A percentile compares a stretch with the other conserved stretches of the same genome.
phyloP scores from a whole-genome alignment of 345 rosid genomes.

The Eutrema heterophyllum region DNA sequence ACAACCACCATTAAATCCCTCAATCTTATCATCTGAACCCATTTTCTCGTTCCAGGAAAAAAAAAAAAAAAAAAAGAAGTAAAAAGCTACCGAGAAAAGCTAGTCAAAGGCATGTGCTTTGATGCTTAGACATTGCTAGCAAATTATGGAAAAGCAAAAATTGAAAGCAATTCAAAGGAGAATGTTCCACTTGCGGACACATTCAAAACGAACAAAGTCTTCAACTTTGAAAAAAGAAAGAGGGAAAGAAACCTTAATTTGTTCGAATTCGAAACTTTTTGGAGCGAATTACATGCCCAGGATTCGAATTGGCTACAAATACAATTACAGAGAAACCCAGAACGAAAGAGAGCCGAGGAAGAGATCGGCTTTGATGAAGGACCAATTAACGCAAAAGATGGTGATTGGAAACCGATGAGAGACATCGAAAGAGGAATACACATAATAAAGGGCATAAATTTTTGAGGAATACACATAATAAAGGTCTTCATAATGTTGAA shows the following conservation, averaged over 20 bases:
- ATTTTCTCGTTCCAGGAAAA: slow-evolving; percentile 21
- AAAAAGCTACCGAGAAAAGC: not conserved
- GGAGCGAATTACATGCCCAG: slow-evolving; percentile 2
- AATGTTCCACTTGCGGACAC: not conserved
- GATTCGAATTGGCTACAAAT: not conserved
- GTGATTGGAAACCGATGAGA: not conserved
- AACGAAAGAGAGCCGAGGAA: not conserved
- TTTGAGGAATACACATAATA: too few relatives aligned
- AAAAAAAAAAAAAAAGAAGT: not conserved
- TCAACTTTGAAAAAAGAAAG: slow-evolving; percentile 10
- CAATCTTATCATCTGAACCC: slow-evolving; percentile 43
- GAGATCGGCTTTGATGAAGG: not conserved
- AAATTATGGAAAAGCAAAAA: not conserved
- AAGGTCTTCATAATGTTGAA: not conserved
- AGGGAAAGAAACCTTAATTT: not conserved
- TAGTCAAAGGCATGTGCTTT: slow-evolving; percentile 29
- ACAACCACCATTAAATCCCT: slow-evolving; percentile 28
- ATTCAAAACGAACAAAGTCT: slow-evolving; percentile 23
- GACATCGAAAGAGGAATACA: not conserved
- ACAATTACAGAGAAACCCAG: slow-evolving; percentile 10
- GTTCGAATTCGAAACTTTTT: not conserved
- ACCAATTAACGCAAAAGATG: not conserved
- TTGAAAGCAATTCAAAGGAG: slow-evolving; percentile 15
- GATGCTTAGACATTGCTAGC: slow-evolving; percentile 14
- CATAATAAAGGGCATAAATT: not conserved